Percentiles rank a stretch among this genome's conserved stretches.
Conservation (phyloP, 2,329 filamentous ascomycete genomes). For the Pseudogymnoascus verrucosus region DNA sequence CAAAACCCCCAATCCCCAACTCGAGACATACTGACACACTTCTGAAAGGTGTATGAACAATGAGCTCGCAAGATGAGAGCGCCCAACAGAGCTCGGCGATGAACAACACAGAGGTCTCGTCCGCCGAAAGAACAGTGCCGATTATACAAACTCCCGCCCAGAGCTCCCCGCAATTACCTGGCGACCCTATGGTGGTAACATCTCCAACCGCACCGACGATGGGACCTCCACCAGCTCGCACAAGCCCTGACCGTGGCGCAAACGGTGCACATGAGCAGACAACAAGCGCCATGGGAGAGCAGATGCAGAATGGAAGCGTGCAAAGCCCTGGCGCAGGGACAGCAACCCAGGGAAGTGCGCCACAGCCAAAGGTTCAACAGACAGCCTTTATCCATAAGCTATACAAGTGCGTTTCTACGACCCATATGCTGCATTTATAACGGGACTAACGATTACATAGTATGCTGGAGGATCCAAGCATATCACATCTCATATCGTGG, state of each 20-base stretch:
- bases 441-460: slow-evolving; percentile 39
- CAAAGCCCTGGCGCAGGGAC: slow-evolving; percentile 30
- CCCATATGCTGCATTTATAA: not conserved
- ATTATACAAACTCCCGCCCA: slow-evolving; percentile 49
- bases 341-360: slow-evolving; percentile 62
- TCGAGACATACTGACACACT: slow-evolving; percentile 15
- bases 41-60: slow-evolving; percentile 25
- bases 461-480: slow-evolving; percentile 91
- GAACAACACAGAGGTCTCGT: slow-evolving; percentile 21
- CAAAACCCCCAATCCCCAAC: slow-evolving; percentile 9
- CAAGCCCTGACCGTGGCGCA: slow-evolving; percentile 26
- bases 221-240: slow-evolving; percentile 24
- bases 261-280: slow-evolving; percentile 27
- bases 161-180: slow-evolving; percentile 50
- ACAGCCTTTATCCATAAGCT: slow-evolving; percentile 99
- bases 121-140: slow-evolving; percentile 39
- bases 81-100: slow-evolving; percentile 23
- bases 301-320: slow-evolving; percentile 29
- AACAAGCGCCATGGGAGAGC: slow-evolving; percentile 23
- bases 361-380: slow-evolving; percentile 95
- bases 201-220: slow-evolving; percentile 39
- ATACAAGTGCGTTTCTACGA: slow-evolving; percentile 66
- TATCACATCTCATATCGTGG: slow-evolving; percentile 96
- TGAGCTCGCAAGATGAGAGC: slow-evolving; percentile 25
- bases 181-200: slow-evolving; percentile 55